Percentiles rank a stretch among this genome's conserved stretches.
phyloP scores from a whole-genome alignment of 2,329 filamentous ascomycete species.

The Fusarium solani-melongenae region DNA sequence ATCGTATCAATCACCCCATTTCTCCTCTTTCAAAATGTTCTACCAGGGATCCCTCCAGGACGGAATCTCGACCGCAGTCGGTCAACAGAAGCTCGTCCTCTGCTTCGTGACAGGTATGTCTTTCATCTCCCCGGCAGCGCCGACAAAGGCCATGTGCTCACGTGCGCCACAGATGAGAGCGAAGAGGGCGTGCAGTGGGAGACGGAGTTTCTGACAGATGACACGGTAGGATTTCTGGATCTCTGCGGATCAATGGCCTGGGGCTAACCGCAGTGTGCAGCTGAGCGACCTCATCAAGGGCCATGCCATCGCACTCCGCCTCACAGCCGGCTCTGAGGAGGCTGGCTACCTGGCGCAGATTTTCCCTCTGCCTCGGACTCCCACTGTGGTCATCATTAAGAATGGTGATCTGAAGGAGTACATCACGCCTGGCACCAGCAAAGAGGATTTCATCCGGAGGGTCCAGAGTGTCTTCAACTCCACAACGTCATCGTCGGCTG shows the following conservation, averaged over 20 bases:
- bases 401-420: slow-evolving; percentile 84
- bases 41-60: slow-evolving; percentile 83
- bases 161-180: slow-evolving; percentile 52
- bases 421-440: slow-evolving; percentile 71
- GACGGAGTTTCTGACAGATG: slow-evolving; percentile 70
- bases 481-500: slow-evolving; percentile 23
- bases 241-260: not conserved
- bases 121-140: not conserved
- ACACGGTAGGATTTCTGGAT: slow-evolving; percentile 57
- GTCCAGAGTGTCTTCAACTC: slow-evolving; percentile 49
- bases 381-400: slow-evolving; percentile 82
- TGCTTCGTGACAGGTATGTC: slow-evolving; percentile 82
- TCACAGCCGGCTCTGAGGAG: slow-evolving; percentile 80
- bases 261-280: slow-evolving; percentile 50
- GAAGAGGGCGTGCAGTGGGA: slow-evolving; percentile 80
- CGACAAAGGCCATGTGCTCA: slow-evolving; percentile 23
- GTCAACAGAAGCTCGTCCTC: slow-evolving; percentile 79
- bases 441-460: slow-evolving; percentile 72
- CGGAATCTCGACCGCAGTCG: slow-evolving; percentile 81
- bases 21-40: slow-evolving; percentile 69
- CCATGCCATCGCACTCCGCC: slow-evolving; percentile 75
- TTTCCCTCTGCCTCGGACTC: slow-evolving; percentile 82
- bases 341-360: slow-evolving; percentile 85
- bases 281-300: slow-evolving; percentile 66
- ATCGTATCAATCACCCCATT: not conserved